A percentile compares a stretch with the other conserved stretches of the same genome.
Evolutionary conservation across 169 alveolate genomes (phyloP).

Genomic region (Cyclospora cayetanensis): DNA sequence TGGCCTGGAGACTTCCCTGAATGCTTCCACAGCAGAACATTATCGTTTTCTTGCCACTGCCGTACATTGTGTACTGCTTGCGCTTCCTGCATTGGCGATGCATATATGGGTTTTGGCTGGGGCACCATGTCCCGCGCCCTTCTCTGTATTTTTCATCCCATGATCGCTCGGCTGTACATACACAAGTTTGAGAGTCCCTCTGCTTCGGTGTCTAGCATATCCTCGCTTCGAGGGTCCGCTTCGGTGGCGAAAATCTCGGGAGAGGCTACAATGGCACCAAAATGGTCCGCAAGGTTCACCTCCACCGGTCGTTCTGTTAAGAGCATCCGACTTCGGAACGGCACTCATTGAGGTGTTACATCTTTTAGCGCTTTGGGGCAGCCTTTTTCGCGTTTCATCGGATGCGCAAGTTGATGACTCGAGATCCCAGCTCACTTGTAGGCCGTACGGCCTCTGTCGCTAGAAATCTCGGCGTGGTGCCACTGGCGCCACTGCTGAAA

Average conservation of each 20-base stretch:
- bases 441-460: conserved; percentile 75
- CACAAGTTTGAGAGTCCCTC: too few species aligned
- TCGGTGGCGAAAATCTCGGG: background rate
- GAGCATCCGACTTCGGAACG: background rate
- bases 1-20: too few species aligned
- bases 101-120: too few species aligned
- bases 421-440: conserved; percentile 86
- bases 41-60: too few species aligned
- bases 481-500: background rate
- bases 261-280: conserved; percentile 62
- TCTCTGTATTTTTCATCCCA: too few species aligned
- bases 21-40: too few species aligned
- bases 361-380: too few species aligned
- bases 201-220: conserved; percentile 56
- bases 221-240: conserved; percentile 14
- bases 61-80: too few species aligned
- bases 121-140: too few species aligned
- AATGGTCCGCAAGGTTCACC: conserved; percentile 15
- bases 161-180: too few species aligned
- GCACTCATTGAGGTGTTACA: conserved; percentile 24
- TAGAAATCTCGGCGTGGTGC: conserved; percentile 70
- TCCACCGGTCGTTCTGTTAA: conserved; percentile 37
- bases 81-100: too few species aligned
- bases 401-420: conserved; percentile 69
- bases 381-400: background rate